Evolutionary conservation across 2,329 filamentous ascomycete genomes (phyloP).

Genomic region (Pseudogymnoascus sp.): DNA sequence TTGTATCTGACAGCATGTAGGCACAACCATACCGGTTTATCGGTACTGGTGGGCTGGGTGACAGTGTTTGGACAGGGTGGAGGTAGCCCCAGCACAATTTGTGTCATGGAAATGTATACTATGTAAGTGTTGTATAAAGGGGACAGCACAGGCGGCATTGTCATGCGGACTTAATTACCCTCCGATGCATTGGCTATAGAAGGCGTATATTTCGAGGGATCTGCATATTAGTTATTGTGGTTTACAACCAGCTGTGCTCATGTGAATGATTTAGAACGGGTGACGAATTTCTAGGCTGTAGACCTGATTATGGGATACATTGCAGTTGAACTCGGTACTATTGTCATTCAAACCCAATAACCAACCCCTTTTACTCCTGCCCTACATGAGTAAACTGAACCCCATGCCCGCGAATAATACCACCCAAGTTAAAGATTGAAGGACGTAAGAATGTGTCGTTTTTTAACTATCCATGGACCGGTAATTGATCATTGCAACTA

Average conservation of each 20-base stretch:
- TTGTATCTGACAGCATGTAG: not conserved
- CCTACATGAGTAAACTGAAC: not conserved
- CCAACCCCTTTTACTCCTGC: not conserved
- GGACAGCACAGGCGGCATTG: not conserved
- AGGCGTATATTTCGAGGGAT: not conserved
- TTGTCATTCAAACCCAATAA: not conserved
- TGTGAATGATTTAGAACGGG: not conserved
- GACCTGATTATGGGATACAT: not conserved
- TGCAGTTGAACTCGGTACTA: not conserved
- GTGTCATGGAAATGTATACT: constrained; percentile 5
- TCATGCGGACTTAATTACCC: not conserved
- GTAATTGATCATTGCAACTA: not conserved
- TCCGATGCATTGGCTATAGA: constrained; percentile 5
- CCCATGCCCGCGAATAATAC: not conserved
- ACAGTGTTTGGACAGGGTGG: not conserved
- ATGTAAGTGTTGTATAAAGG: constrained; percentile 6
- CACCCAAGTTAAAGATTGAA: not conserved
- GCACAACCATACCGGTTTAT: not conserved
- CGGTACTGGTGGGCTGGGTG: not conserved
- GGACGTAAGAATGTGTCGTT: not conserved
- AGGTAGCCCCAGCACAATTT: not conserved
- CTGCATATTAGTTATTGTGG: constrained; percentile 1
- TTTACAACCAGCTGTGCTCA: not conserved
- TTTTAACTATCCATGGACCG: not conserved
- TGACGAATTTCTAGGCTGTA: not conserved